Conservation (phyloP, 768 basidiomycete species). For the Tulasnella sp. region DNA sequence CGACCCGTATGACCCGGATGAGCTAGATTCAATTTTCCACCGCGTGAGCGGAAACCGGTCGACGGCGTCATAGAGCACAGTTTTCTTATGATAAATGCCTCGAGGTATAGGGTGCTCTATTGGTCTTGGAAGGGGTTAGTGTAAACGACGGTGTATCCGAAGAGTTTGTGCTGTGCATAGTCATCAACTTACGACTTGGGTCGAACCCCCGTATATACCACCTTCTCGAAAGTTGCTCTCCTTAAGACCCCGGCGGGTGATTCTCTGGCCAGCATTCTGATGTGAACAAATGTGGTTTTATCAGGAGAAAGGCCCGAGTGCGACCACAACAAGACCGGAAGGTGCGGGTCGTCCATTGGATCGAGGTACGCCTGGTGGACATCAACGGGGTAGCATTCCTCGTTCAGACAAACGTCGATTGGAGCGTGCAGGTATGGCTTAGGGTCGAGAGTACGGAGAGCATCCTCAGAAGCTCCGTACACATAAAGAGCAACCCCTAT, state of each 20-base stretch:
- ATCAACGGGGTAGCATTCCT: constrained; percentile 20
- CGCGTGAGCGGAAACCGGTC: background rate
- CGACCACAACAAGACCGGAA: constrained; percentile 22
- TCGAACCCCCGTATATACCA: constrained; percentile 3
- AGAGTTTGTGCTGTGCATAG: background rate
- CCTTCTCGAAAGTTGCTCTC: background rate
- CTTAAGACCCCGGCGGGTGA: background rate
- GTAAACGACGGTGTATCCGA: background rate
- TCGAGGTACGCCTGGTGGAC: constrained; percentile 25
- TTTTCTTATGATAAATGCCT: background rate
- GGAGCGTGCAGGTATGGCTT: constrained; percentile 20
- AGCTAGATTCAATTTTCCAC: background rate
- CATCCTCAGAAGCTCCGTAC: constrained; percentile 14
- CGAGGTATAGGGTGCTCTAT: background rate
- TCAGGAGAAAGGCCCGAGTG: background rate
- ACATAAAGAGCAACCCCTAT: constrained; percentile 8
- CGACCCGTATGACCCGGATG: background rate
- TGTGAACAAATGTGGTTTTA: background rate
- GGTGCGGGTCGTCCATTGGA: background rate
- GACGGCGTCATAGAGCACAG: background rate
- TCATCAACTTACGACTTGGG: background rate
- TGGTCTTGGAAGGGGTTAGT: background rate
- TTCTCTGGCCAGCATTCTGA: constrained; percentile 5
- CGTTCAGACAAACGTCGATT: constrained; percentile 3
- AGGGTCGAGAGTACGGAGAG: background rate